Evolutionary conservation across 2,329 filamentous ascomycete genomes (phyloP), one percentile per base, ranked within the genome.

Genomic region (Phymatotrichopsis omnivora): DNA sequence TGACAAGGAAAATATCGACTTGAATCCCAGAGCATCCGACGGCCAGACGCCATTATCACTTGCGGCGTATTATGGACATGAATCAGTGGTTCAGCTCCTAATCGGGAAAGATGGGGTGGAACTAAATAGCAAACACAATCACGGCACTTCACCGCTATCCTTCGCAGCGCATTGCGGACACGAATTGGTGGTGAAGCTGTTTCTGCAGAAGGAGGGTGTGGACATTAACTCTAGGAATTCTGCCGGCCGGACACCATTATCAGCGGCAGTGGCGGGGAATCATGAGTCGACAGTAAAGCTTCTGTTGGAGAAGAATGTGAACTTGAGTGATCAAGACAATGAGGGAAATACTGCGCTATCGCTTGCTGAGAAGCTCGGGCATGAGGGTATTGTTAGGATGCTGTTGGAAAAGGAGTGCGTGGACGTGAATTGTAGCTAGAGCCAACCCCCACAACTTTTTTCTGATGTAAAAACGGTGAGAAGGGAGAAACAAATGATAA

Each of bases 181-280:
- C 30, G 30, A 38, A n/a, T 32, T 16, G 23, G 35, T 53, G 40
- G 55, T 57, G 28, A 35, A 45, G 8, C 14, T 52, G 4, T 47
- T 56, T 4, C 40, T 56, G 8, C 28, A 44, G 22, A 44, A 37
- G 19, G 43, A 34, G 3, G 48, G 38, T 11, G 49, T 56, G 20
- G 30, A 42, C 31, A 35, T 35, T 32, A 53, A 57, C 38, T 54
- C 49, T 30, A 60, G 52, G 45, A 50, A 43, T 43, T 43, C 28
- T 22, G 40, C 47, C 39, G 51, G 45, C 16, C 56, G 45, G 19
- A 59, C 47, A 31, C 57, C 55, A 14, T 44, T 58, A 34, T 54
- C 54, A 33, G 54, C 57, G 30, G 59, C 58, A 38, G 46, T 52
- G 22, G 45, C 51, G 23, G 45, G 43, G 7, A 57, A 54, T 10